These are phyloP conservation scores for Podospora australis DNA, from an alignment of 495 filamentous ascomycete species.

Conservation along the genomic window DNA sequence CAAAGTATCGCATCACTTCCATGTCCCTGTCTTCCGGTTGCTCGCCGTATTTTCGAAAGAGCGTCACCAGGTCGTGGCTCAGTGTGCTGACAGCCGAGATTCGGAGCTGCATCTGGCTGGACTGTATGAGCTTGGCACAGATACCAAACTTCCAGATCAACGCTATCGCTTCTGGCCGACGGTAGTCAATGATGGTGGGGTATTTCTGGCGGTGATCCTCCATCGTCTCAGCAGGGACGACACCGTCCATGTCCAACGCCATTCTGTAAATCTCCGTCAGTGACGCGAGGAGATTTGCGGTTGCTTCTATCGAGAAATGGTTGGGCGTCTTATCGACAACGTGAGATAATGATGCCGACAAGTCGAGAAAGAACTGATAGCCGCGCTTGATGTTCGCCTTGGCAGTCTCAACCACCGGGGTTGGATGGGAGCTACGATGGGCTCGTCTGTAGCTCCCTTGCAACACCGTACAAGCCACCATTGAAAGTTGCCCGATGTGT, in stretches of 20 bases:
- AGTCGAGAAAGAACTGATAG: constrained; percentile 33
- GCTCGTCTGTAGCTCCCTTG: constrained; percentile 21
- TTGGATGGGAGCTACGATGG: constrained; percentile 6
- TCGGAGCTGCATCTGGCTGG: constrained; percentile 83
- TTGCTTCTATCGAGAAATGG: constrained; percentile 36
- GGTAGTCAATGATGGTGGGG: constrained; percentile 22
- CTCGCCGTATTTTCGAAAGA: constrained; percentile 48
- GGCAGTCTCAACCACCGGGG: constrained; percentile 13
- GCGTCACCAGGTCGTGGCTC: constrained; percentile 60
- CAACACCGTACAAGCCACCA: constrained; percentile 26
- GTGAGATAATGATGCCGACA: constrained; percentile 33
- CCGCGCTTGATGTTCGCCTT: constrained; percentile 26
- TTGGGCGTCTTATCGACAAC: constrained; percentile 46
- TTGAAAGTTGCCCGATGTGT: constrained; percentile 31
- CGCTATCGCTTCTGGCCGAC: constrained; percentile 42
- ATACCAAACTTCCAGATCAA: constrained; percentile 65
- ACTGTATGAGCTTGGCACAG: constrained; percentile 64
- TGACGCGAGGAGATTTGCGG: constrained; percentile 29
- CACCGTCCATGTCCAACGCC: constrained; percentile 33
- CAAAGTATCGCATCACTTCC: constrained; percentile 56
- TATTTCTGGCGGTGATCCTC: constrained; percentile 24
- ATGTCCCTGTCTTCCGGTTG: constrained; percentile 33
- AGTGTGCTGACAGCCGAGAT: constrained; percentile 65
- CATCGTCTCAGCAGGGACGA: constrained; percentile 26
- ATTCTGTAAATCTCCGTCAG: constrained; percentile 36